Percentiles rank a stretch among this genome's conserved stretches.
Evolutionary conservation across 2,329 filamentous ascomycete species (phyloP).

Genomic region (Hysterium pulicare): DNA sequence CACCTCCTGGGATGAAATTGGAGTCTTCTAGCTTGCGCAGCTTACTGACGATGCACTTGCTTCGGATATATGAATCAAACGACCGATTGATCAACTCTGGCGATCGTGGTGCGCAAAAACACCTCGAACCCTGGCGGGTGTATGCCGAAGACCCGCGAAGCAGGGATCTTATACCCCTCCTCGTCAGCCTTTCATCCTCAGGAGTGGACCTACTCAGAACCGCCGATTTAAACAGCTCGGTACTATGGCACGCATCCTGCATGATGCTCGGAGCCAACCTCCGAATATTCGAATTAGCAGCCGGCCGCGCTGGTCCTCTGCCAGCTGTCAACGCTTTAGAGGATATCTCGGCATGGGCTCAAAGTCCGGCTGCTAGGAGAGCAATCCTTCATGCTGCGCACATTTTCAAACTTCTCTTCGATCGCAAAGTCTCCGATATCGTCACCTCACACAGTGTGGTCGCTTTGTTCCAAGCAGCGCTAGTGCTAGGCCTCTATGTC

Average conservation of each 20-base stretch:
- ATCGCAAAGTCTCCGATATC: constrained; percentile 52
- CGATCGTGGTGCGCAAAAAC: constrained; percentile 21
- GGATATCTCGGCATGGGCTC: constrained; percentile 50
- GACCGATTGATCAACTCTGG: constrained; percentile 27
- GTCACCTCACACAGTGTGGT: constrained; percentile 51
- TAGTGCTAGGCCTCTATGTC: constrained; percentile 52
- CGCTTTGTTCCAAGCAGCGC: constrained; percentile 50
- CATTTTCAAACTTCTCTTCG: constrained; percentile 50
- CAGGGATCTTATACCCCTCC: constrained; percentile 35
- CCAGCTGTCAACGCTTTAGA: constrained; percentile 49
- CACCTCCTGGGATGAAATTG: constrained; percentile 29
- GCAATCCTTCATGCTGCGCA: constrained; percentile 53
- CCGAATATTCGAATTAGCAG: constrained; percentile 52
- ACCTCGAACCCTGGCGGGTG: constrained; percentile 37
- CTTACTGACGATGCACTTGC: constrained; percentile 28
- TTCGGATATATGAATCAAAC: constrained; percentile 33
- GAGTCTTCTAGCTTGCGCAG: constrained; percentile 28
- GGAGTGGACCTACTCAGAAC: constrained; percentile 43
- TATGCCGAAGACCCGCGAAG: constrained; percentile 49
- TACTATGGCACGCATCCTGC: constrained; percentile 54
- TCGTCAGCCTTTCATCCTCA: constrained; percentile 35
- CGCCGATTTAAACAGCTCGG: constrained; percentile 48
- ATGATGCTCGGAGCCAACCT: constrained; percentile 52
- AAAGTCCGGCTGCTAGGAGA: constrained; percentile 49
- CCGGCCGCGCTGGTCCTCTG: constrained; percentile 47